Evolutionary conservation across 208 protist species (phyloP).

Genomic region (Vickermania spadyakhi): DNA sequence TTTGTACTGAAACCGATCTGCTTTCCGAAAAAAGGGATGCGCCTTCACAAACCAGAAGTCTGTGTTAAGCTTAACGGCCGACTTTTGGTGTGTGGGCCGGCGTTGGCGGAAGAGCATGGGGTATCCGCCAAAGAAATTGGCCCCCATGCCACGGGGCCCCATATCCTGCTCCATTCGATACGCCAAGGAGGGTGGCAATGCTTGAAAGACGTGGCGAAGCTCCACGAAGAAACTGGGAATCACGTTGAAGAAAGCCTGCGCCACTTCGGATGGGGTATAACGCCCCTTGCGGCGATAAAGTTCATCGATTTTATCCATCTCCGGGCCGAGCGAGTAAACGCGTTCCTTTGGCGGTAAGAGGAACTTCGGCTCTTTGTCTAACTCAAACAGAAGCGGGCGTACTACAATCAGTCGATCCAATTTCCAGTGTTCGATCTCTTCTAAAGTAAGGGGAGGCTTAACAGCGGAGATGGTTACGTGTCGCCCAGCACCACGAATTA

Average conservation of each 20-base stretch:
- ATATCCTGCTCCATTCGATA: slow-evolving; percentile 22
- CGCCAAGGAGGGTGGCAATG: slow-evolving; percentile 29
- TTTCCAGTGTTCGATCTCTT: slow-evolving; percentile 47
- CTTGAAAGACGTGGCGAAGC: slow-evolving; percentile 27
- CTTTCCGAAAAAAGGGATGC: slow-evolving; percentile 56
- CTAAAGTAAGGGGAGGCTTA: slow-evolving; percentile 27
- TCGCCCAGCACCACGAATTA: neutral
- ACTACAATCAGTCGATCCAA: slow-evolving; percentile 25
- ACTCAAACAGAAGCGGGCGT: slow-evolving; percentile 7
- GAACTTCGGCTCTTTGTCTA: slow-evolving; percentile 14
- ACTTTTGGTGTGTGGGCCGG: slow-evolving; percentile 19
- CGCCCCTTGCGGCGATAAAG: slow-evolving; percentile 54
- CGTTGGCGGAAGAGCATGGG: slow-evolving; percentile 71
- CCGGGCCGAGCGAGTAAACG: slow-evolving; percentile 36
- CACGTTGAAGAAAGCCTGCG: slow-evolving; percentile 54
- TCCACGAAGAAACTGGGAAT: slow-evolving; percentile 78
- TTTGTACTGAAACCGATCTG: slow-evolving; percentile 24
- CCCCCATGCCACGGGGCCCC: slow-evolving; percentile 6
- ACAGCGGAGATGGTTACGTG: slow-evolving; percentile 13
- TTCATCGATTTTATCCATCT: slow-evolving; percentile 48
- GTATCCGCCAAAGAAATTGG: slow-evolving; percentile 38
- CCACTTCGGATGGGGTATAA: slow-evolving; percentile 63
- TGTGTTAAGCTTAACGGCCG: slow-evolving; percentile 61
- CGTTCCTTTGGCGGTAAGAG: slow-evolving; percentile 32
- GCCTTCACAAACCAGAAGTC: slow-evolving; percentile 64